Conservation (phyloP, 2,329 filamentous ascomycete genomes). For the Alternaria sp. region DNA sequence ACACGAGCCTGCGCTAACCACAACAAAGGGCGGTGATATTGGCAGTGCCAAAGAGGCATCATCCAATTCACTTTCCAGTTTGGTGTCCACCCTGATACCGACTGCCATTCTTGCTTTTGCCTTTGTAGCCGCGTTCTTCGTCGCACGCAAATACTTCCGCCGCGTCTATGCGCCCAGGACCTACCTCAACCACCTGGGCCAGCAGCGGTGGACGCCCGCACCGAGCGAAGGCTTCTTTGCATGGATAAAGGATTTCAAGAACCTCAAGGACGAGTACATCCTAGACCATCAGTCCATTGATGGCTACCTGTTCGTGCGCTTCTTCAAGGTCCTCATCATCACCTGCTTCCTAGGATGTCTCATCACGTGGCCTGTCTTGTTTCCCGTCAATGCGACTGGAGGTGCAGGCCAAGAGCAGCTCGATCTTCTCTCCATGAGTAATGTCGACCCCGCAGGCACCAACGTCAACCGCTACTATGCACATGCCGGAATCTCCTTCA, state of each 20-base stretch:
- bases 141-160: constrained; percentile 55
- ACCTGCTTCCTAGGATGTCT: constrained; percentile 55
- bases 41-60: constrained; percentile 30
- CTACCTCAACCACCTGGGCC: constrained; percentile 56
- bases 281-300: constrained; percentile 60
- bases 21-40: constrained; percentile 33
- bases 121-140: constrained; percentile 52
- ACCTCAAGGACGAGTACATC: constrained; percentile 56
- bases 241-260: constrained; percentile 61
- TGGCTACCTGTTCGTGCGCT: constrained; percentile 59
- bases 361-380: constrained; percentile 58
- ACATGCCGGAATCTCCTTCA: constrained; percentile 54
- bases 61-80: constrained; percentile 59
- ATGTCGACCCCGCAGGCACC: constrained; percentile 43
- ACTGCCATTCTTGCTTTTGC: constrained; percentile 39
- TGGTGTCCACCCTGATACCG: constrained; percentile 49
- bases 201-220: constrained; percentile 58
- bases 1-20: constrained; percentile 13
- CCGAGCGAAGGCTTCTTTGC: constrained; percentile 58
- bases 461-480: constrained; percentile 55
- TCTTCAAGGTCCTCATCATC: constrained; percentile 56
- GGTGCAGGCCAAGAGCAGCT: constrained; percentile 50
- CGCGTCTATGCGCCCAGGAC: constrained; percentile 58
- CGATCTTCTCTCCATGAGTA: constrained; percentile 52
- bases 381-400: constrained; percentile 58